These are phyloP conservation scores for Phytopythium litorale DNA, from an alignment of 352 stramenopile species.

Conservation along the genomic window DNA sequence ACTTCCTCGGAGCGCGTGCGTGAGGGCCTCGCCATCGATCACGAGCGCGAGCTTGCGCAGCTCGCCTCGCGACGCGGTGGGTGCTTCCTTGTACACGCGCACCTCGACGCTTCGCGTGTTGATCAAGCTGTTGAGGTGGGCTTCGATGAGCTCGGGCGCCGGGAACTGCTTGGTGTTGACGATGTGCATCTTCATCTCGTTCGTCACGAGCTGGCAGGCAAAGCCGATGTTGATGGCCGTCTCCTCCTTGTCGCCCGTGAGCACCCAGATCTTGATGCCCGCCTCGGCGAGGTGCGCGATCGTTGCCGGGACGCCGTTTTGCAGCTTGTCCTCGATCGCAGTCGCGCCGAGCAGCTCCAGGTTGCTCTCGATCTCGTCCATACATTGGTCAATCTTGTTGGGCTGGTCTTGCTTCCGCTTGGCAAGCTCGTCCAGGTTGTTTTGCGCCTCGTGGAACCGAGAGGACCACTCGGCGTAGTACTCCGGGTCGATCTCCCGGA, in stretches of 20 bases:
- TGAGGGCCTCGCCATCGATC: constrained; percentile 76
- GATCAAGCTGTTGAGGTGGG: constrained; percentile 47
- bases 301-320: constrained; percentile 86
- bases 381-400: constrained; percentile 73
- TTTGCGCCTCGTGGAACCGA: constrained; percentile 65
- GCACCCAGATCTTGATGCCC: constrained; percentile 93
- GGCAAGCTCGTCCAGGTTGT: constrained; percentile 70
- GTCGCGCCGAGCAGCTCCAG: constrained; percentile 87
- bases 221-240: constrained; percentile 95
- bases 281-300: constrained; percentile 82
- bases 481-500: constrained; percentile 46
- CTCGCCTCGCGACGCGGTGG: constrained; percentile 30
- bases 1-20: constrained; percentile 37
- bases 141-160: constrained; percentile 42
- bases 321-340: constrained; percentile 93
- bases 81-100: constrained; percentile 39
- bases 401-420: constrained; percentile 72
- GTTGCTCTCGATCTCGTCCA: constrained; percentile 81
- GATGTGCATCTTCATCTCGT: constrained; percentile 71
- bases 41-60: constrained; percentile 67
- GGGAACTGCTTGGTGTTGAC: constrained; percentile 57
- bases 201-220: constrained; percentile 84
- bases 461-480: constrained; percentile 55
- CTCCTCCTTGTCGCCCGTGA: constrained; percentile 94
- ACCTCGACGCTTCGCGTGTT: constrained; percentile 37